Base-by-base conservation (phyloP, 371 early-diverging fungal species). In the Phascolomyces articulosus region DNA sequence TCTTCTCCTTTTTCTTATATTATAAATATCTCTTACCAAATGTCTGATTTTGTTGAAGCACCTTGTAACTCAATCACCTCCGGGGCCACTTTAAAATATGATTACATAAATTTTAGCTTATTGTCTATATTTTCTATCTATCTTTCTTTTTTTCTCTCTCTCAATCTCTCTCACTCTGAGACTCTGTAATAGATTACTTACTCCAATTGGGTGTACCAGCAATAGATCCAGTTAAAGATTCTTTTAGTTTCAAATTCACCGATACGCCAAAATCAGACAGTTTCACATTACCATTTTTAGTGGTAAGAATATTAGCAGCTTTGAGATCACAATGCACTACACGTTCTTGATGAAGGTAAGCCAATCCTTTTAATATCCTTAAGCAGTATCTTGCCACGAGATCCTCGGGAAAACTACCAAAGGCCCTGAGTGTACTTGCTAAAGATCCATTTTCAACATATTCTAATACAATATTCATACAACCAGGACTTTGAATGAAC, bases 201-300 rank as follows among this genome's bases (percentile, higher is more conserved):
- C 90, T 96, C 97, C 97, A 97, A 73, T 94, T 93, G 1, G 97
- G 96, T 18, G 94, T 93, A n/a, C 97, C 97, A 27, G 92, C 92
- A 0, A 91, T 83, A 0, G 83, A 66, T 64, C 85, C 87, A 54
- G 82, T 83, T 20, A 86, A 83, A 8, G 80, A 83, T 57, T 80
- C 85, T 28, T 78, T 67, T 66, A 90, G 63, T 65, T 88, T 75
- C 31, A 92, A 79, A 58, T 93, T 92, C 40, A 94, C 74, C 11
- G 92, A 90, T 4, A 92, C 95, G 28, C 97, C 97, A 75, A 97
- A 97, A 71, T 97, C 97, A 0, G 96, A 93, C 27, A 97, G 79
- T 70, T 97, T 97, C 26, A 95, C 93, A 60, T 88, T 84, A 0
- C 96, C 97, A 40, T 88, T 84, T 69, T 96, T 96, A 4, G 96